These are phyloP conservation scores for Colletotrichum paranaense DNA, from an alignment of 2,329 filamentous ascomycete species.

Conservation along the genomic window DNA sequence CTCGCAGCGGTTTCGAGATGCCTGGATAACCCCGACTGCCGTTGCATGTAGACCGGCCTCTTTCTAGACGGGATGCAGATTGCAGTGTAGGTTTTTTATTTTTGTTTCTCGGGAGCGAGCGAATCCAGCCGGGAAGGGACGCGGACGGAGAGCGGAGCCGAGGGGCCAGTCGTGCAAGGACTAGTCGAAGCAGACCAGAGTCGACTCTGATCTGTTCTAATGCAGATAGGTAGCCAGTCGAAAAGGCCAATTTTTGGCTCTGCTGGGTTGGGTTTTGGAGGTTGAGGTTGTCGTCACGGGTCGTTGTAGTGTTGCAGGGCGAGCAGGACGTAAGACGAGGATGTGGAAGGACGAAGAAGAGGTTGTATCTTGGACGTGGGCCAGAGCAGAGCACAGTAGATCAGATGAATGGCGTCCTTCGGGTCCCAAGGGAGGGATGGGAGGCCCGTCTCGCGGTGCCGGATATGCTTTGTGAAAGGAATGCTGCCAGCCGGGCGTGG, in stretches of 20 bases:
- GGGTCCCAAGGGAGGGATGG: conserved; percentile 20
- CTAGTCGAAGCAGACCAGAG: neutral
- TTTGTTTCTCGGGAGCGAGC: conserved; percentile 28
- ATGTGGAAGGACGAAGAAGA: conserved; percentile 4
- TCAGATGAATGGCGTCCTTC: conserved; percentile 32
- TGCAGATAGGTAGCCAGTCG: neutral
- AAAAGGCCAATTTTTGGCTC: neutral
- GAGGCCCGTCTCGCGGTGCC: neutral
- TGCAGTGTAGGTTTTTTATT: neutral
- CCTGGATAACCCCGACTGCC: conserved; percentile 57
- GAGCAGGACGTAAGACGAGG: neutral
- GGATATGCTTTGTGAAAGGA: conserved; percentile 20
- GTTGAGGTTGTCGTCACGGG: neutral
- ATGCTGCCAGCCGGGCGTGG: conserved; percentile 13
- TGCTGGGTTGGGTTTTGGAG: neutral
- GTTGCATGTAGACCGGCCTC: conserved; percentile 52
- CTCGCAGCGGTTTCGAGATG: conserved; percentile 48
- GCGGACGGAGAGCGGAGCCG: neutral
- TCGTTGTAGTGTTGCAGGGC: conserved; percentile 4
- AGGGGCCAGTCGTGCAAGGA: neutral
- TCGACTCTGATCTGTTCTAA: neutral
- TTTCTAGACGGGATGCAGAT: neutral
- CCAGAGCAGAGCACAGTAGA: conserved; percentile 25
- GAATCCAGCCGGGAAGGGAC: conserved; percentile 6
- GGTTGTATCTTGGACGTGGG: neutral